Conservation (phyloP, 2,329 filamentous ascomycete species). For the Drechslerella coelobrocha region DNA sequence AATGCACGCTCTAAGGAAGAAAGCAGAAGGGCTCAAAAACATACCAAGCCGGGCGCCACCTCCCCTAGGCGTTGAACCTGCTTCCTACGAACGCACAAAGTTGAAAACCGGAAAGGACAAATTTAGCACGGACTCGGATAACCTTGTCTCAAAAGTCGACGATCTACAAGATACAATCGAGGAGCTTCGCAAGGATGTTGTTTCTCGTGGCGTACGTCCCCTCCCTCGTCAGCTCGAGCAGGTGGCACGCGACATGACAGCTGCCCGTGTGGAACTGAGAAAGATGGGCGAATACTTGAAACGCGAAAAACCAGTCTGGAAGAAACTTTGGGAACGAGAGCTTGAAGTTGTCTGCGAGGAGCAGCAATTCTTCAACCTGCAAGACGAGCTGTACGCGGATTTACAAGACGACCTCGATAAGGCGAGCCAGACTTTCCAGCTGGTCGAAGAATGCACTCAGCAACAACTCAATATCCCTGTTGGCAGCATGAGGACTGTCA, state of each 20-base stretch:
- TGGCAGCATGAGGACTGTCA: slow-evolving; percentile 62
- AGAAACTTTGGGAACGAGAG: slow-evolving; percentile 99
- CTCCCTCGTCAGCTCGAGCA: slow-evolving; percentile 86
- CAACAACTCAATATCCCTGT: slow-evolving; percentile 80
- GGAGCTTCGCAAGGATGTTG: slow-evolving; percentile 95
- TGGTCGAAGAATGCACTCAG: slow-evolving; percentile 98
- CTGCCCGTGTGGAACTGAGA: slow-evolving; percentile 83
- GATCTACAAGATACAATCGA: slow-evolving; percentile 97
- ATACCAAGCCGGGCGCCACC: slow-evolving; percentile 59
- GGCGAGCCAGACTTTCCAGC: slow-evolving; percentile 86
- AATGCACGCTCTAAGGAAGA: slow-evolving; percentile 26
- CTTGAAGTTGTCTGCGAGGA: slow-evolving; percentile 95
- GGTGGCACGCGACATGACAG: slow-evolving; percentile 85
- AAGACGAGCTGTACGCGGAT: slow-evolving; percentile 92
- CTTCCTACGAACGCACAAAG: slow-evolving; percentile 67
- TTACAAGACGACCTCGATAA: slow-evolving; percentile 94
- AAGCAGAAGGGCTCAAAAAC: slow-evolving; percentile 35
- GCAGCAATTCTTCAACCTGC: slow-evolving; percentile 89
- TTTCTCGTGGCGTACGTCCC: slow-evolving; percentile 87
- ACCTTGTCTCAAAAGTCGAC: slow-evolving; percentile 88
- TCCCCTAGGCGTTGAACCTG: slow-evolving; percentile 75
- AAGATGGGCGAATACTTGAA: slow-evolving; percentile 92
- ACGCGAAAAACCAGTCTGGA: slow-evolving; percentile 94
- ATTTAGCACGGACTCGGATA: slow-evolving; percentile 84
- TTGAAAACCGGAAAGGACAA: slow-evolving; percentile 83